Evolutionary conservation across 805 yeast species (phyloP), one percentile per base, ranked within the genome.

Genomic region (Cyberlindnera xylosilytica): DNA sequence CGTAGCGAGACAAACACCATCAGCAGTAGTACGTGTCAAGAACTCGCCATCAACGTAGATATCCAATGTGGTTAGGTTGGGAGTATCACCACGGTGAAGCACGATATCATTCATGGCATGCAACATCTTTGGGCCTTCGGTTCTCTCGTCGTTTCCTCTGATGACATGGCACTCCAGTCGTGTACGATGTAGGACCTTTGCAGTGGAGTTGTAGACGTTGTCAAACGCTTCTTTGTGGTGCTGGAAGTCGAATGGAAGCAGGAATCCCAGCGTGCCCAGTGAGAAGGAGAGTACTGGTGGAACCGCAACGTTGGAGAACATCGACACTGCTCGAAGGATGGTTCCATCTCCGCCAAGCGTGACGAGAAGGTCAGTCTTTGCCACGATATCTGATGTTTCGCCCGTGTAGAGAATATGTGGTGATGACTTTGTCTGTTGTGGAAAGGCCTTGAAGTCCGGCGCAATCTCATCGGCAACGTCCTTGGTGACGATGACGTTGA

Each of bases 341-440:
- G 97, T 90, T 5, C 98, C 98, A 62, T 90, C 98, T 16, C 98
- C 98, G n/a, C 98, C 98, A 30, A 90, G 63, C 0, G 96, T 85
- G 8, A 90, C 89, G 29, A 90, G 66, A 33, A 90, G 62, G 57
- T 90, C 98, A 0, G 96, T 77, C 52, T 80, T 85, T 10, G 68
- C 53, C 1, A 78, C 72, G 33, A 88, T 77, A 9, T 80, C 83
- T 10, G 68, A 64, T 15, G 62, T 62, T 4, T 74, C 53, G 0
- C 95, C 93, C 0, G 90, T 76, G 54, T 71, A 79, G 1, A 87
- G 51, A 6, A 65, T 52, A 52, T 63, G 73, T 6, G 68, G 69
- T 52, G 65, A 50, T 39, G 62, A 22, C n/a, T 52, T 42, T 3
- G 56, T 46, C 34, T 51, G 49, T 31, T 55, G 47, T 4, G 54